phyloP scores from a whole-genome alignment of 306 rosid species.

The Argentina anserina region DNA sequence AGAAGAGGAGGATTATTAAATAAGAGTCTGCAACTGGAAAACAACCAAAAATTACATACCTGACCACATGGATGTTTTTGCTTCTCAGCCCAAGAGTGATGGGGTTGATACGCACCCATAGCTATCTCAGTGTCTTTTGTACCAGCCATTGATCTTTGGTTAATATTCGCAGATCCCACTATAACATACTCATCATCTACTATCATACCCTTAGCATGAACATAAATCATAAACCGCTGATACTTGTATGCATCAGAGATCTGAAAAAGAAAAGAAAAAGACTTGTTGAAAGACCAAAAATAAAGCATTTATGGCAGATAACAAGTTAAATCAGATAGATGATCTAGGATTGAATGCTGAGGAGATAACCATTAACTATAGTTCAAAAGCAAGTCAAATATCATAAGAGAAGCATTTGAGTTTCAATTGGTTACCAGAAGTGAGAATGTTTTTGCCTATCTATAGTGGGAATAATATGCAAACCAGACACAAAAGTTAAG shows the following conservation, averaged over 20 bases:
- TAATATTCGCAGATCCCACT: slow-evolving; percentile 92
- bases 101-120: slow-evolving; percentile 93
- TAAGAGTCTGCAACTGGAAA: neutral
- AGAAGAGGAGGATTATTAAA: slow-evolving; percentile 3
- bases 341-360: neutral
- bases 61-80: slow-evolving; percentile 70
- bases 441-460: neutral
- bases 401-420: neutral
- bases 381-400: neutral
- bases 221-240: slow-evolving; percentile 83
- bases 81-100: slow-evolving; percentile 64
- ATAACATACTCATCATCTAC: slow-evolving; percentile 87
- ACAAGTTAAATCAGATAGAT: neutral
- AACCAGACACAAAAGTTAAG: neutral
- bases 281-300: slow-evolving; percentile 11
- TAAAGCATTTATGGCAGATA: slow-evolving; percentile 9
- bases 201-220: slow-evolving; percentile 94
- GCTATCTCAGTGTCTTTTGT: slow-evolving; percentile 96
- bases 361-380: neutral
- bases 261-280: slow-evolving; percentile 31
- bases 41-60: slow-evolving; percentile 40
- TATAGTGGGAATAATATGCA: no score
- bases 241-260: slow-evolving; percentile 38
- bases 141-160: slow-evolving; percentile 98
- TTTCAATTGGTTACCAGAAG: neutral